These are phyloP conservation scores for Geranium brycei DNA, from an alignment of 345 rosid genomes.

Conservation along the genomic window DNA sequence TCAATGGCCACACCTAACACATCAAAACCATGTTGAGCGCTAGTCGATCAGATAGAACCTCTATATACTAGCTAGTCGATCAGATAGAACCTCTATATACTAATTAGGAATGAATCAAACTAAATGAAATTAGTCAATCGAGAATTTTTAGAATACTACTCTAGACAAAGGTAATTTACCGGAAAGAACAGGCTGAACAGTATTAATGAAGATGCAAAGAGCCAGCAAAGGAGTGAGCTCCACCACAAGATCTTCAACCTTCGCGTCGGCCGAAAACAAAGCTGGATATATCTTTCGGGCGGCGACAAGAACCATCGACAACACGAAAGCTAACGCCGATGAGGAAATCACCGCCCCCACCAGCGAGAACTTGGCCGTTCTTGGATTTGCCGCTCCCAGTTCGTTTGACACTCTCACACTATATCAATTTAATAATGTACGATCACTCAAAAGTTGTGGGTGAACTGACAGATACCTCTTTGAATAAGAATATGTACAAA, in stretches of 20 bases:
- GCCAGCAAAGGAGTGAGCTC: conserved; percentile 68
- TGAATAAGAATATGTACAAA: conserved; percentile 7
- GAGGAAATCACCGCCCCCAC: conserved; percentile 34
- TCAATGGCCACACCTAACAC: conserved; percentile 18
- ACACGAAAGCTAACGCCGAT: conserved; percentile 17
- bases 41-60: no score
- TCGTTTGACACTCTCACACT: conserved; percentile 77
- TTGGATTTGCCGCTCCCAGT: conserved; percentile 52
- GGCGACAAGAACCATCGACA: conserved; percentile 26
- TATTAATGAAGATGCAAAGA: conserved; percentile 49
- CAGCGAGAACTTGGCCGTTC: conserved; percentile 32
- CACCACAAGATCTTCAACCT: conserved; percentile 36
- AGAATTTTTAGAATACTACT: no score
- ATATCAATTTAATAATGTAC: conserved; percentile 1
- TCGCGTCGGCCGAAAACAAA: conserved; percentile 38
- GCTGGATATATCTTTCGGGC: conserved; percentile 41
- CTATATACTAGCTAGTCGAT: no score
- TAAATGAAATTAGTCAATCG: no score
- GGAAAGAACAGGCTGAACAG: conserved; percentile 79
- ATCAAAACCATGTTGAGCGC: no score
- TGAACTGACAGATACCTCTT: no score
- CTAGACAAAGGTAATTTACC: conserved; percentile 22
- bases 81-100: no score
- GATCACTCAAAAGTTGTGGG: no score
- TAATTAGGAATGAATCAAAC: no score